Evolutionary conservation across 306 rosid genomes (phyloP).

Genomic region (Citrullus mucosospermus): DNA sequence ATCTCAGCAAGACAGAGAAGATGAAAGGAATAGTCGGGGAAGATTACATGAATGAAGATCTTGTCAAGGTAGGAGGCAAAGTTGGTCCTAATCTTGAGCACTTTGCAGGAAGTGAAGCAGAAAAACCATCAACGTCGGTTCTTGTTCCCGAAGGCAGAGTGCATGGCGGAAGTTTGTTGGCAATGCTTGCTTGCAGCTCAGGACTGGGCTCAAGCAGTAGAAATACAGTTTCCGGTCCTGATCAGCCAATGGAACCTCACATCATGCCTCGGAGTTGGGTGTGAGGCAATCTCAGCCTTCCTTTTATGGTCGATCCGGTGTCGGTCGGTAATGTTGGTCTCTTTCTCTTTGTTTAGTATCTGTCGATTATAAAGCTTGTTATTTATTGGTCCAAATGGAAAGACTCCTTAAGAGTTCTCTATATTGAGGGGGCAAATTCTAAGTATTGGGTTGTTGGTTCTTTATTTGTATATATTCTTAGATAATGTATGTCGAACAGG

Average conservation of each 20-base stretch:
- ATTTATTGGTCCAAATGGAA: conserved; percentile 20
- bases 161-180: conserved; percentile 85
- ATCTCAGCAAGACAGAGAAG: conserved; percentile 27
- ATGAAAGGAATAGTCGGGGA: conserved; percentile 20
- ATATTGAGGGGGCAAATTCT: conserved; percentile 11
- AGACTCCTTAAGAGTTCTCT: conserved; percentile 19
- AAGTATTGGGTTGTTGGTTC: conserved; percentile 39
- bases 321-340: conserved; percentile 15
- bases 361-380: conserved; percentile 5
- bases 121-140: conserved; percentile 20
- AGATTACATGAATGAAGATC: conserved; percentile 37
- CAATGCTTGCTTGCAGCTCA: conserved; percentile 41
- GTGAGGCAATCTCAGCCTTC: conserved; percentile 17
- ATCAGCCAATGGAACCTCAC: conserved; percentile 30
- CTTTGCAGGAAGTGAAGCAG: conserved; percentile 21
- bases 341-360: not conserved
- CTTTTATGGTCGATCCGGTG: not conserved
- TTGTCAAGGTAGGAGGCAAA: conserved; percentile 19
- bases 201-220: conserved; percentile 27
- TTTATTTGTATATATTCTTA: conserved; percentile 45
- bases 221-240: conserved; percentile 11
- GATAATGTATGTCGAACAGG: not conserved
- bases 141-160: conserved; percentile 75
- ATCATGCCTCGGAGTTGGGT: conserved; percentile 40
- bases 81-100: conserved; percentile 17